Evolutionary conservation across 2,329 filamentous ascomycete genomes (phyloP), one percentile per base, ranked within the genome.

Genomic region (Didymella pomorum): DNA sequence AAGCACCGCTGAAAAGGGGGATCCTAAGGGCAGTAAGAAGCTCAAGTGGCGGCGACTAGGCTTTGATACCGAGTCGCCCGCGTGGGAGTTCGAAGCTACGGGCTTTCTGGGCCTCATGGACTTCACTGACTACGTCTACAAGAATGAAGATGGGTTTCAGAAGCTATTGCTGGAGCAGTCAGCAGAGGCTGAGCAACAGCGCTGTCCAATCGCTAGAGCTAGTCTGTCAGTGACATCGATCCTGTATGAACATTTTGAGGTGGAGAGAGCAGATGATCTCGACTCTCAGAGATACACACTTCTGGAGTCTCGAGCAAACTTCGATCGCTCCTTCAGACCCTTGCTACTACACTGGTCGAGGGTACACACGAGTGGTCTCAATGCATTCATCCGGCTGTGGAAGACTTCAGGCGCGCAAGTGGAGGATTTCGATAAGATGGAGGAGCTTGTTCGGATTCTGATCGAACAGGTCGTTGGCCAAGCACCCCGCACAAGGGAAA

Each of bases 71-170:
- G 95, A 99, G 77, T 93, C 86, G 66, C 95, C 95, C 3, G 89
- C 89, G 0, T 84, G 85, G 68, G 95, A 99, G 68, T 98, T 99
- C 72, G 88, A 92, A 20, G 82, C 86, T 37, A 90, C 91, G 26
- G 95, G 95, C 0, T 98, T 93, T 74, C 79, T 99, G 52, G 95
- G 95, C 26, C 92, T 99, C 86, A 98, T 99, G 93, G 95, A 99
- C 75, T 79, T 99, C 70, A 92, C 93, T 2, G 93, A 98, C 76
- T 99, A 92, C 74, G 92, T 97, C 47, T 87, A 90, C 71, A 96
- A 93, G 73, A 89, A 97, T 72, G 92, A 97, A 75, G 93, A 97
- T 72, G 87, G 87, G 11, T 98, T 96, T 68, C 93, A 97, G 74
- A 97, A 96, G 79, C 83, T 96, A 67, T 66, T 99, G 16, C 81